A percentile compares a stretch with the other conserved stretches of the same genome.
Evolutionary conservation across 108 stramenopile genomes (phyloP).

Genomic region (Cyclotella baltica): DNA sequence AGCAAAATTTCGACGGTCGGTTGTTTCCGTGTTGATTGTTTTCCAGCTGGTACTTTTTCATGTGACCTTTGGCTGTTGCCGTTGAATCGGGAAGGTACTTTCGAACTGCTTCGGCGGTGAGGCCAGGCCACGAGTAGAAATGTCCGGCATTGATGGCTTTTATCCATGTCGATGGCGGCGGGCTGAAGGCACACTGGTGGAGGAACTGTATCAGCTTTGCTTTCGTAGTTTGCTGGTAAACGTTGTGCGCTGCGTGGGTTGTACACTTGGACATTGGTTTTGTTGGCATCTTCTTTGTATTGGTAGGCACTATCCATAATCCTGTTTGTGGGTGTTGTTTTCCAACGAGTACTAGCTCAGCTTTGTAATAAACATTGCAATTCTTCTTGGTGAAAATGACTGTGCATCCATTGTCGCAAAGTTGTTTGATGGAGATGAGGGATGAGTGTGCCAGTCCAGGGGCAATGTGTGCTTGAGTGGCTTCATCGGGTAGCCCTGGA

Average conservation of each 20-base stretch:
- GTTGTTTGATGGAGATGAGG: constrained; percentile 14
- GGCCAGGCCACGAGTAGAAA: constrained; percentile 1
- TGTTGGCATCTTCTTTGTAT: neutral
- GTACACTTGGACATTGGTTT: neutral
- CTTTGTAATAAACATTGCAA: constrained; percentile 17
- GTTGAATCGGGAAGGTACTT: neutral
- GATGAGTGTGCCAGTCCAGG: constrained; percentile 29
- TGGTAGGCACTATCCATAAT: constrained; percentile 26
- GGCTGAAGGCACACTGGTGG: constrained; percentile 27
- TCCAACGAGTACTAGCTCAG: constrained; percentile 12
- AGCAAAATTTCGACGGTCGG: neutral
- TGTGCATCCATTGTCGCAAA: constrained; percentile 27
- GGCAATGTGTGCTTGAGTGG: constrained; percentile 14
- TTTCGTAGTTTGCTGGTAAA: neutral
- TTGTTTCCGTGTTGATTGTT: neutral
- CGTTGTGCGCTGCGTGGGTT: neutral
- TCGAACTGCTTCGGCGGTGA: constrained; percentile 2
- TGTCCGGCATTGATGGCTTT: constrained; percentile 28
- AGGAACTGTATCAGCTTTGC: constrained; percentile 21
- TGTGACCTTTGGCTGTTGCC: constrained; percentile 23
- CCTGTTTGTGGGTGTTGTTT: constrained; percentile 8
- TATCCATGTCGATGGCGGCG: constrained; percentile 7
- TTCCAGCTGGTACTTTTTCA: constrained; percentile 10
- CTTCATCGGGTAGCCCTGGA: neutral
- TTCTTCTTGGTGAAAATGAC: constrained; percentile 13